Evolutionary conservation across 352 stramenopile genomes (phyloP), one percentile per base, ranked within the genome.

Genomic region (Globisporangium emineosum): DNA sequence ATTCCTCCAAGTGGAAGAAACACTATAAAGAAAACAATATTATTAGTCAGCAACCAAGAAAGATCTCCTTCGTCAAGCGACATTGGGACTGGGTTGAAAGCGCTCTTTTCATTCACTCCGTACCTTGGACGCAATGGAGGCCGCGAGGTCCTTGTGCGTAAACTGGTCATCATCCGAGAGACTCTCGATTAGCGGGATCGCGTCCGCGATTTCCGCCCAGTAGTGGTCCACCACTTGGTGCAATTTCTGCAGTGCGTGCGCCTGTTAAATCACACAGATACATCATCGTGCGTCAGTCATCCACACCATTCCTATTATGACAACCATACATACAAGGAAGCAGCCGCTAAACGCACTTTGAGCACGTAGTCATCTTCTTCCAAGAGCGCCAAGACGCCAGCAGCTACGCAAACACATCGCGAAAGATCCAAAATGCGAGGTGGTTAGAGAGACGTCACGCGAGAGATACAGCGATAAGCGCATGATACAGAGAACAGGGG

Each of bases 1-100:
- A 99, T 78, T 99, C 97, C 68, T 99, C 96, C 45, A 99, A 75
- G 73, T 99, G 97, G 72, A 99, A 99, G 66, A 99, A 99, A 65
- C 97, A 97, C 79, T 94, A 37, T 7, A 32, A 32, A 64, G 2
- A 47, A 47, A 66, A 23, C n/a, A 62, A 68, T 70, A n/a, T 25
- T 29, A 6, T 9, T 30, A 37, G 40, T 47, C 17, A 56, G 19
- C 10, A 45, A 45, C 5, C 15, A n/a, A 10, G 5, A 47, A 47
- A 47, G 40, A 47, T 47, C 40, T 17, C n/a, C n/a, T n/a, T n/a
- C n/a, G n/a, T n/a, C n/a, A n/a, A n/a, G n/a, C n/a, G n/a, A n/a
- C n/a, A n/a, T n/a, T n/a, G n/a, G 29, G 42, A 45, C 12, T 55
- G 27, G 29, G 21, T 42, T 32, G 5, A 27, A 58, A 47, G 40